These are phyloP conservation scores for Phialophora chinensis DNA, from an alignment of 2,329 filamentous ascomycete species.

Conservation along the genomic window DNA sequence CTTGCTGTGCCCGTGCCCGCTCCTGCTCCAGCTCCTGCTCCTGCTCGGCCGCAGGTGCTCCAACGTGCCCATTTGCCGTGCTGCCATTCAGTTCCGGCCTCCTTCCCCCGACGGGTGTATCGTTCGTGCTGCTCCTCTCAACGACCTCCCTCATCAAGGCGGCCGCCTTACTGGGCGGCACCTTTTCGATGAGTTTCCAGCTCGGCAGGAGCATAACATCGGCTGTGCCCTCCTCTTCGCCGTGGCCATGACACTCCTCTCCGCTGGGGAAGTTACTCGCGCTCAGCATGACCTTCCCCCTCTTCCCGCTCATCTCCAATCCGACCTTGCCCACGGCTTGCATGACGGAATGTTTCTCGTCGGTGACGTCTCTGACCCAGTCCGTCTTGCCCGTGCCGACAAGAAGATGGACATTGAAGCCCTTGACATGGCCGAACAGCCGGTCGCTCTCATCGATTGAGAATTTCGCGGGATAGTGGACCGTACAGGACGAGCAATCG, in stretches of 20 bases:
- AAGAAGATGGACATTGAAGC: conserved; percentile 86
- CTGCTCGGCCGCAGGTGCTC: neutral
- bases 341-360: conserved; percentile 88
- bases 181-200: conserved; percentile 38
- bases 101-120: conserved; percentile 18
- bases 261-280: conserved; percentile 37
- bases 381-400: conserved; percentile 96
- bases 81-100: conserved; percentile 5
- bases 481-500: conserved; percentile 81
- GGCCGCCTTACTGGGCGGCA: conserved; percentile 33
- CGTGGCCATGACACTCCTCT: conserved; percentile 23
- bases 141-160: conserved; percentile 35
- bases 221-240: conserved; percentile 27
- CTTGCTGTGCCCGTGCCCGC: neutral
- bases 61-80: conserved; percentile 2
- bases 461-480: conserved; percentile 77
- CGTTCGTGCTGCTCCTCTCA: conserved; percentile 32
- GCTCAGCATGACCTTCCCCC: conserved; percentile 39
- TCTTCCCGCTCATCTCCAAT: conserved; percentile 38
- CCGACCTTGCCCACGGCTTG: conserved; percentile 66
- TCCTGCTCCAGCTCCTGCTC: conserved; percentile 2
- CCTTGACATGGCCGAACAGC: conserved; percentile 83
- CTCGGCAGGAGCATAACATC: conserved; percentile 38
- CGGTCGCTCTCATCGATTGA: conserved; percentile 75
- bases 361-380: conserved; percentile 86